Evolutionary conservation across 352 stramenopile genomes (phyloP), one percentile per base, ranked within the genome.

Genomic region (Phytophthora fragariaefolia): DNA sequence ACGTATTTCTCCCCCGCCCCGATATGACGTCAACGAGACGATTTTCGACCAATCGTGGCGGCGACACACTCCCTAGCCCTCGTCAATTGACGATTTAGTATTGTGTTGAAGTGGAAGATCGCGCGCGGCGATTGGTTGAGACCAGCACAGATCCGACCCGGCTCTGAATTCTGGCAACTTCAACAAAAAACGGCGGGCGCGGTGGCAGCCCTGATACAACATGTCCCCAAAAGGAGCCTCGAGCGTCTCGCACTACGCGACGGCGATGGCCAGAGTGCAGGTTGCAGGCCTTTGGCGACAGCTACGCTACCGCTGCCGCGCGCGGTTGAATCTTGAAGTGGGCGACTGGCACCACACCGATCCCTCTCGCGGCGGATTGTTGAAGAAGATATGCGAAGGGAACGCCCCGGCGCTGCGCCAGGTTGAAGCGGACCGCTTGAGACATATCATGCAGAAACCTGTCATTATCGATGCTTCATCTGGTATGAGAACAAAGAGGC

Each of bases 31-130:
- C 62, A 69, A 63, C 62, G 22, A 52, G 63, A 69, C 68, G 49
- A 53, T 73, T 76, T 76, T 76, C 68, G 72, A 66, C 68, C 68
- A 76, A 73, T 76, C 68, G 63, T 76, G 28, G 51, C 26, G 18
- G 36, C 20, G 34, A 15, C 34, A 42, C 5, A 34, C 28, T 10
- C 28, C 28, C 28, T 6, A 26, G 5, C 12, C 6, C 47, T 58
- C 40, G 56, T 69, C 69, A 73, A 76, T 73, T 71, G 69, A 73
- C 52, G 58, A 63, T 52, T 66, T 51, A 24, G 32, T 32, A 45
- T 32, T n/a, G 30, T 77, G 69, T 89, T 89, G 77, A 89, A 89
- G 80, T 89, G 73, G 54, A 65, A 61, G 57, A 76, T 74, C 46
- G 51, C 0, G 13, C 12, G 28, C 55, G 63, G 78, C 43, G 52